These are phyloP conservation scores for Aspergillus amoenus DNA, from an alignment of 2,329 filamentous ascomycete species.

Conservation along the genomic window DNA sequence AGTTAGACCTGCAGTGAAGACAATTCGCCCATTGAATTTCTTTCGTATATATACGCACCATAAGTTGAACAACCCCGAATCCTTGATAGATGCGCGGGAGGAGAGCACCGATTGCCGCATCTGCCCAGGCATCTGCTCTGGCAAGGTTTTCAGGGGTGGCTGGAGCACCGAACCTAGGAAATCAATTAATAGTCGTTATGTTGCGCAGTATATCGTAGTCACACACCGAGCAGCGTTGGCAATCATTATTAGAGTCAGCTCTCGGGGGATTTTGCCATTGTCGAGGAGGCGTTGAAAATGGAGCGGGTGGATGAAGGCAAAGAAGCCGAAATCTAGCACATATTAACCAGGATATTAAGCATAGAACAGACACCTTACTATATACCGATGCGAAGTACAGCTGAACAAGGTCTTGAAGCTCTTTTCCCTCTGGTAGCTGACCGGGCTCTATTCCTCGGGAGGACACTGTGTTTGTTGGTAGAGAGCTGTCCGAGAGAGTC, in stretches of 20 bases:
- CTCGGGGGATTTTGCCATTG: not conserved
- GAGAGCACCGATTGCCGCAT: not conserved
- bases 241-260: slow-evolving; percentile 1
- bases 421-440: not conserved
- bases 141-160: not conserved
- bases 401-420: not conserved
- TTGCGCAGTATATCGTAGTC: no score
- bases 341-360: not conserved
- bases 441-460: not conserved
- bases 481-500: not conserved
- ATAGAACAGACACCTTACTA: not conserved
- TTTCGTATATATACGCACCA: no score
- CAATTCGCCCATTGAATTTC: no score
- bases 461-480: not conserved
- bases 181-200: no score
- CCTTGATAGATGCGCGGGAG: not conserved
- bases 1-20: no score
- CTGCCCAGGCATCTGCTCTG: slow-evolving; percentile 1
- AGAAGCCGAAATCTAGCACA: not conserved
- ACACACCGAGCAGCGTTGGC: not conserved
- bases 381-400: not conserved
- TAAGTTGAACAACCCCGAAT: not conserved
- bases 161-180: not conserved
- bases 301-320: not conserved
- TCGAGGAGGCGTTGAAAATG: not conserved